Base-by-base conservation (phyloP, 805 yeast species). In the Wickerhamiella azyma region DNA sequence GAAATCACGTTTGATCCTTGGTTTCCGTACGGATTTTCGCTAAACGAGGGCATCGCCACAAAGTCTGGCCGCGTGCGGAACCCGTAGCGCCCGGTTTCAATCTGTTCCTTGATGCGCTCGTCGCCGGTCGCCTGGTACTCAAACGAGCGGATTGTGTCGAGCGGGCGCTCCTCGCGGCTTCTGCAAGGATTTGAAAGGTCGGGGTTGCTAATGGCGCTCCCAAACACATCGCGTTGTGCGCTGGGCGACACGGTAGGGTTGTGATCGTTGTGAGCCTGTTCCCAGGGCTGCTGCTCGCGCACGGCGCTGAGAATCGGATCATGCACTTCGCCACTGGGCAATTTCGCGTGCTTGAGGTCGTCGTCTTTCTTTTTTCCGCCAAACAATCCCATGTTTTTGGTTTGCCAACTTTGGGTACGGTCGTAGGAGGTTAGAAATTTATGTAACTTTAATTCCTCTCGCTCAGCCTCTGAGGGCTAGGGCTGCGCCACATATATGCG, bases 61-160 rank as follows among this genome's bases (percentile, higher is more conserved):
- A 62, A 61, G 38, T 62, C 61, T 68, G 82, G 73, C 67, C 96
- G 76, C 9, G 85, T 84, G 46, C 82, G 77, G 81, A 94, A 88
- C 13, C 96, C 97, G 38, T 81, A 71, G 16, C 76, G 69, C 7
- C 75, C 75, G 3, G 88, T 71, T 64, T 88, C 96, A 57, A 85
- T 69, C 56, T 83, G 85, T 48, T 85, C 92, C 45, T 79, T 77
- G 68, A 83, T 81, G 10, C 75, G 64, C 48, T 72, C 66, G 63
- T 92, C 98, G 44, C 95, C 95, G 6, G 95, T 85, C 52, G 92
- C 86, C 33, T 96, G 79, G 60, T 81, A 92, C 68, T 92, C 97
- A 64, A 92, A 92, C 5, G 84, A 72, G 55, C 97, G 73, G 57
- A 92, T 88, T 2, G 99, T 92, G 63, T 94, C 99, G 57, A 92